Conservation (phyloP, 2,329 filamentous ascomycete genomes). For the Aureobasidium sp. region DNA sequence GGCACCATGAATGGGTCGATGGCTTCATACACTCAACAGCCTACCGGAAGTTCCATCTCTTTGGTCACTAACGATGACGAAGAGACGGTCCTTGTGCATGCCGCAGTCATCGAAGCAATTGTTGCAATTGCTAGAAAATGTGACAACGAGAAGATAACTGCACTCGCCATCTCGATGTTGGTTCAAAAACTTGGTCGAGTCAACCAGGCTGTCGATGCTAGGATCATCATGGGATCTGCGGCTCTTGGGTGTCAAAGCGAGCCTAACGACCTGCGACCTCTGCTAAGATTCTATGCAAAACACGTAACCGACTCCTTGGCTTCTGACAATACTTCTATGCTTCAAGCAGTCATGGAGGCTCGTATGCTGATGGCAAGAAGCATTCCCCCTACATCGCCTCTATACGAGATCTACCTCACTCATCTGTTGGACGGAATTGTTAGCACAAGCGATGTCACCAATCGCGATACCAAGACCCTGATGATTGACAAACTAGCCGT, state of each 20-base stretch:
- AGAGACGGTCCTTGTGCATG: constrained; percentile 67
- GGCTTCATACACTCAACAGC: constrained; percentile 22
- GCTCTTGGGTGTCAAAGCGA: constrained; percentile 68
- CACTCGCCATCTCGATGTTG: constrained; percentile 88
- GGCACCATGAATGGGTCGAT: constrained; percentile 15
- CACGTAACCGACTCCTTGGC: constrained; percentile 65
- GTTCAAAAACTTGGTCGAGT: constrained; percentile 91
- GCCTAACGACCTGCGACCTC: constrained; percentile 70
- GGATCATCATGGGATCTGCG: constrained; percentile 76
- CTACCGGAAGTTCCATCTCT: constrained; percentile 64
- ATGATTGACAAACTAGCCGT: constrained; percentile 63
- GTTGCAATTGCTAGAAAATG: constrained; percentile 78
- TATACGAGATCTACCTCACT: constrained; percentile 76
- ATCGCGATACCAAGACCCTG: constrained; percentile 62
- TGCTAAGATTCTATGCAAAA: constrained; percentile 75
- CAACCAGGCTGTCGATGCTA: constrained; percentile 67
- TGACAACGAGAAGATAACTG: constrained; percentile 84
- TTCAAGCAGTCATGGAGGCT: constrained; percentile 71
- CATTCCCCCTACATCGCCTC: constrained; percentile 57
- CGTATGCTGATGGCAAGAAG: constrained; percentile 68
- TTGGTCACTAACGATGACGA: constrained; percentile 67
- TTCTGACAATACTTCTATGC: constrained; percentile 56
- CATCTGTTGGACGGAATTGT: constrained; percentile 81
- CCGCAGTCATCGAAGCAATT: constrained; percentile 89
- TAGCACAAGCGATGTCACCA: constrained; percentile 78